Conservation (phyloP, 75 land plant genomes). For the Larix kaempferi region DNA sequence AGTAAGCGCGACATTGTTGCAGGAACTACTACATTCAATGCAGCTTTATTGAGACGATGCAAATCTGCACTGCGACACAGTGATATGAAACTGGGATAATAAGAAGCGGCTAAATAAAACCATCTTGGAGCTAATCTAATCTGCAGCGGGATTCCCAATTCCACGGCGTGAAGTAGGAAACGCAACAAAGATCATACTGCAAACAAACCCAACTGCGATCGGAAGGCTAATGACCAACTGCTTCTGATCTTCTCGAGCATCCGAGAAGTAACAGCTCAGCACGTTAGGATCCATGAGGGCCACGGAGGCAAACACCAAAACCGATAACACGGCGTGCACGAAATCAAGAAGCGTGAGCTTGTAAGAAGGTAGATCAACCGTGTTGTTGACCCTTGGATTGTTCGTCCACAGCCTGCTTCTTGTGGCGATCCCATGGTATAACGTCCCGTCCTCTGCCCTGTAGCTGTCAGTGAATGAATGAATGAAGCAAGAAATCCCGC, state of each 20-base stretch:
- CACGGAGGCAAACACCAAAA: conserved; percentile 45
- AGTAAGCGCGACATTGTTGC: no score
- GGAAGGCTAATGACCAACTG: conserved; percentile 40
- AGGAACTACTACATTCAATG: no score
- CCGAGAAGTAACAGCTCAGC: conserved; percentile 42
- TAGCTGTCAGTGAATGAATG: conserved; percentile 23
- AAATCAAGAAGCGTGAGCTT: conserved; percentile 54
- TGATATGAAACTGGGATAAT: no score
- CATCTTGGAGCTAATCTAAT: background rate
- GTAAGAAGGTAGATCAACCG: conserved; percentile 27
- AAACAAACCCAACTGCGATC: conserved; percentile 35
- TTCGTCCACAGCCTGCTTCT: conserved; percentile 30
- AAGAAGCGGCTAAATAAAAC: background rate
- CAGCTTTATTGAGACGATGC: no score
- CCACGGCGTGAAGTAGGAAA: conserved; percentile 66
- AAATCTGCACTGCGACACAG: no score
- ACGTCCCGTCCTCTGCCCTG: conserved; percentile 9
- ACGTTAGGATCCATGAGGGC: conserved; percentile 39
- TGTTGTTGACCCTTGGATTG: background rate
- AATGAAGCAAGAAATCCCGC: conserved; percentile 39
- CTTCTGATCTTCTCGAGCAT: conserved; percentile 18
- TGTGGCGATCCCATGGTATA: conserved; percentile 41
- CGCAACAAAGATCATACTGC: conserved; percentile 31
- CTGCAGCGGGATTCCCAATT: conserved; percentile 41
- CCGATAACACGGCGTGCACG: conserved; percentile 42